Base-by-base conservation (phyloP, 2,329 filamentous ascomycete species). In the Mariannaea elegans region DNA sequence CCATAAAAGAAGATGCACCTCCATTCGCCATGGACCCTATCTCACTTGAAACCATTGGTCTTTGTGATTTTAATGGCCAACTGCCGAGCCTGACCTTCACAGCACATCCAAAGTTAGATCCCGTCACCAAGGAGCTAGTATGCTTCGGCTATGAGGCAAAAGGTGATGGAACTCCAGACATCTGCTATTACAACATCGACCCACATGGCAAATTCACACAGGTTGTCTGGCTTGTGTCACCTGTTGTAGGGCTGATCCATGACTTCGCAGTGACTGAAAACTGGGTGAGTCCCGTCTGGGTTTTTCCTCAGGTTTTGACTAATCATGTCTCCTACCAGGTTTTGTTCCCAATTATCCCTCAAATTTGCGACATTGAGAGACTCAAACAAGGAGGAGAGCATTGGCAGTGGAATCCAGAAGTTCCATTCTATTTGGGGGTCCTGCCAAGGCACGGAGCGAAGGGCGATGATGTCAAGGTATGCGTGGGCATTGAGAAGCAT, bases 251-350 rank as follows among this genome's bases (percentile, higher is more conserved):
- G 7, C 44, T 57, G 54, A 57, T 57, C 12, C 54, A 57, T n/a
- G 54, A 57, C 13, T 57, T 57, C 39, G 46, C 38, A 12, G 54
- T 51, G 7, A 57, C 54, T 7, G 41, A 57, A 21, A 57, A 57
- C 29, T 57, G 47, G 46, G 54, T 41, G 10, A 51, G 34, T 41
- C 6, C 8, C 3, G 12, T 7, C 27, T n/a, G 13, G 23, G 8
- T n/a, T n/a, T n/a, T n/a, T n/a, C 9, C 23, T 3, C 8, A 31
- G 34, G 7, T 10, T 31, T 9, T 3, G n/a, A 41, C 31, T 48
- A 3, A 48, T 16, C 9, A 2, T 9, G 29, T 19, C n/a, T 19
- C 12, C 3, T 2, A 6, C 2, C 14, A 51, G 48, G 48, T 56
- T 4, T 19, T 56, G n/a, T 56, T 56, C 19, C 53, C 53, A 7